These are phyloP conservation scores for Lepiota brunneoincarnata DNA, from an alignment of 768 basidiomycete species.

Conservation along the genomic window DNA sequence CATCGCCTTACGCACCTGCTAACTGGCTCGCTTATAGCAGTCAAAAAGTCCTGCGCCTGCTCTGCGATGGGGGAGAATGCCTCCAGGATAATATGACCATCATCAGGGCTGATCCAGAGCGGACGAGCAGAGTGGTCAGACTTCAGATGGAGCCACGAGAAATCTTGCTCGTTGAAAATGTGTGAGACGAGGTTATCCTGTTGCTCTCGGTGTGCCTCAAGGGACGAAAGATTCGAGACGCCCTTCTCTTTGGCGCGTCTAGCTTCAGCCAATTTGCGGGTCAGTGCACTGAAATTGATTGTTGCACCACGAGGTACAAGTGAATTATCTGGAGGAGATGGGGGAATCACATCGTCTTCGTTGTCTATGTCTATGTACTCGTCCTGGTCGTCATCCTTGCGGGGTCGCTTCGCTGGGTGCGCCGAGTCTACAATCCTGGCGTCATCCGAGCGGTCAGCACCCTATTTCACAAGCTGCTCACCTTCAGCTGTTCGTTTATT, in stretches of 20 bases:
- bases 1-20: slow-evolving; percentile 70
- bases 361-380: slow-evolving; percentile 58
- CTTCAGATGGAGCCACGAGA: slow-evolving; percentile 84
- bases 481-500: slow-evolving; percentile 39
- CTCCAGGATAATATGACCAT: slow-evolving; percentile 93
- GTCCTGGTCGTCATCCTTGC: slow-evolving; percentile 46
- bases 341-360: slow-evolving; percentile 55
- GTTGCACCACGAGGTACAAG: slow-evolving; percentile 70
- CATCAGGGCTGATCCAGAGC: slow-evolving; percentile 93
- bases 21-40: slow-evolving; percentile 97
- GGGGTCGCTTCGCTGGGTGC: slow-evolving; percentile 40
- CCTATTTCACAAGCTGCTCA: slow-evolving; percentile 16
- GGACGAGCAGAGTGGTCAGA: slow-evolving; percentile 90
- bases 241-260: slow-evolving; percentile 45
- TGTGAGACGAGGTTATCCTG: slow-evolving; percentile 78
- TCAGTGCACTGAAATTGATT: slow-evolving; percentile 86
- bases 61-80: slow-evolving; percentile 97
- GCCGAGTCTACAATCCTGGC: slow-evolving; percentile 23
- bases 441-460: slow-evolving; percentile 6
- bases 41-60: slow-evolving; percentile 97
- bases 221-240: slow-evolving; percentile 44
- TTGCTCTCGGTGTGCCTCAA: slow-evolving; percentile 66
- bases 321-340: slow-evolving; percentile 49
- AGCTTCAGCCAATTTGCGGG: slow-evolving; percentile 71
- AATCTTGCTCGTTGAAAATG: slow-evolving; percentile 84